Conservation (phyloP, 106 monocot species). For the Gastrodia elata region DNA sequence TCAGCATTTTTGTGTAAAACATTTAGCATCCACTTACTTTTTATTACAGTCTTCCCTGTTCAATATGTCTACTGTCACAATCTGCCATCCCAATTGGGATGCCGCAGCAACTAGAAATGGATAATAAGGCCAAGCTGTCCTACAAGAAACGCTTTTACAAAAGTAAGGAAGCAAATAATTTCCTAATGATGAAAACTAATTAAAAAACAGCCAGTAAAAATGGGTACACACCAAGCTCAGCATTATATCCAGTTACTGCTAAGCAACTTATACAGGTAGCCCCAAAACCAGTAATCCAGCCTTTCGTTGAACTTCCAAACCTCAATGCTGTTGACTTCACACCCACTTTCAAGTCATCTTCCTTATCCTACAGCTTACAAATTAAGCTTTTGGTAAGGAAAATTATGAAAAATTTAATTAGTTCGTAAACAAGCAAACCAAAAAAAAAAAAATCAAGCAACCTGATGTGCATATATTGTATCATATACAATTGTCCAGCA, state of each 20-base stretch:
- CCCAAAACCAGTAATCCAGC: slow-evolving; percentile 79
- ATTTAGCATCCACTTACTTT: slow-evolving; percentile 49
- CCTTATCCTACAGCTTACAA: slow-evolving; percentile 65
- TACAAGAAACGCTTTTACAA: slow-evolving; percentile 11
- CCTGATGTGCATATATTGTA: slow-evolving; percentile 99
- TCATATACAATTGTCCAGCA: slow-evolving; percentile 98
- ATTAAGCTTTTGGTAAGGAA: not conserved
- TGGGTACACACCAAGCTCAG: slow-evolving; percentile 61
- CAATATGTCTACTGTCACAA: slow-evolving; percentile 72
- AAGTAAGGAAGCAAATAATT: not conserved
- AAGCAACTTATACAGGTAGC: slow-evolving; percentile 57
- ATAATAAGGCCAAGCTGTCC: slow-evolving; percentile 85
- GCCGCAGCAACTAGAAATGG: slow-evolving; percentile 54
- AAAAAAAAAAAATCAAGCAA: slow-evolving; percentile 9
- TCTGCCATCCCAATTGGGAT: slow-evolving; percentile 84
- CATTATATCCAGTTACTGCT: slow-evolving; percentile 67
- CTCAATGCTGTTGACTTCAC: slow-evolving; percentile 96
- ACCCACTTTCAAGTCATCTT: slow-evolving; percentile 90
- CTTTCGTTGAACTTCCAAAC: slow-evolving; percentile 67
- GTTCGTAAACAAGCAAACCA: not conserved
- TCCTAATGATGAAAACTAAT: not conserved
- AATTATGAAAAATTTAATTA: not conserved
- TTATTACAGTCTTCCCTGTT: slow-evolving; percentile 73
- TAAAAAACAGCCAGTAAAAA: not conserved
- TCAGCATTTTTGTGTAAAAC: not conserved